Percentiles rank a stretch among this genome's conserved stretches.
Evolutionary conservation across 202 grass and related monocot genomes (phyloP).

Genomic region (Elaeis oleifera): DNA sequence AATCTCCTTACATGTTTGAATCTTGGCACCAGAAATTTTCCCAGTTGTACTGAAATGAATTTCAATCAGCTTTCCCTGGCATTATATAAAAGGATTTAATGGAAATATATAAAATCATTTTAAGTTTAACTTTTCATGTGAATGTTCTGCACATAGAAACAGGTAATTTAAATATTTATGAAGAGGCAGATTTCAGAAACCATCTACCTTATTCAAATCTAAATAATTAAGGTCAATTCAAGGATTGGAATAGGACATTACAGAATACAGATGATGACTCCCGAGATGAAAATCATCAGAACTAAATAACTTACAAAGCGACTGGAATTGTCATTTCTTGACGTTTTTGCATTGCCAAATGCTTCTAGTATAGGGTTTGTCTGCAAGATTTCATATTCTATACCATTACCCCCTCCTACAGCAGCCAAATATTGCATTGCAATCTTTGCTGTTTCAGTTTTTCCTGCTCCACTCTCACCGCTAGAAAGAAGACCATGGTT

Average conservation of each 20-base stretch:
- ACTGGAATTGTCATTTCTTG: slow-evolving; percentile 88
- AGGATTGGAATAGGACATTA: too few species aligned
- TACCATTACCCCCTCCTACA: slow-evolving; percentile 63
- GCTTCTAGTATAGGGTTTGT: slow-evolving; percentile 86
- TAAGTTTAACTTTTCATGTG: not conserved
- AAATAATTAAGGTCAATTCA: too few species aligned
- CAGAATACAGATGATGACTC: too few species aligned
- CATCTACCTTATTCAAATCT: too few species aligned
- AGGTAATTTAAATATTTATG: not conserved
- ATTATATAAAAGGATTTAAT: slow-evolving; percentile 29
- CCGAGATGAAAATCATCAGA: not conserved
- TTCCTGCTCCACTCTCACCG: slow-evolving; percentile 95
- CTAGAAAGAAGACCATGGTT: slow-evolving; percentile 30
- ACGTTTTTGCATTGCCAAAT: slow-evolving; percentile 96
- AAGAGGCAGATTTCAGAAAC: too few species aligned
- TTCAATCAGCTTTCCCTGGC: slow-evolving; percentile 88
- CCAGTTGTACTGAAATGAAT: slow-evolving; percentile 78
- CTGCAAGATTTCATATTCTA: slow-evolving; percentile 87
- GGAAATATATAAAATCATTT: slow-evolving; percentile 1
- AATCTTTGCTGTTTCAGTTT: slow-evolving; percentile 98
- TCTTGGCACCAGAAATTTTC: slow-evolving; percentile 79
- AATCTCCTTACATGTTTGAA: slow-evolving; percentile 67
- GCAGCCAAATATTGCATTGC: slow-evolving; percentile 94
- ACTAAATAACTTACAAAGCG: slow-evolving; percentile 72
- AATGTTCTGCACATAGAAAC: not conserved